Percentiles rank a stretch among this genome's conserved stretches.
Evolutionary conservation across 805 yeast species (phyloP).

Genomic region (Scheffersomyces amazonensis): DNA sequence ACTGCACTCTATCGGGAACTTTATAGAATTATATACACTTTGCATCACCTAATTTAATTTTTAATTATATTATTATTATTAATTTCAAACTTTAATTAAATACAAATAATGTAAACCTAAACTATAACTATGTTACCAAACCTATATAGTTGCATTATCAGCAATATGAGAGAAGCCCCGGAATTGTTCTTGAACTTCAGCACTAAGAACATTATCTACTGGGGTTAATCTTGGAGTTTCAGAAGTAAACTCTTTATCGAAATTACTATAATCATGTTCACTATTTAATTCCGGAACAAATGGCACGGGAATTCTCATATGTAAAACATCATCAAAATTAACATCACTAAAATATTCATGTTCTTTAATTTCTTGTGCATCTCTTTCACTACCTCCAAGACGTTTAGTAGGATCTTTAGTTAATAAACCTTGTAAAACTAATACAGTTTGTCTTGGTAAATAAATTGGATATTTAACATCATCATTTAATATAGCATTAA

Average conservation of each 20-base stretch:
- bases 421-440: conserved; percentile 83
- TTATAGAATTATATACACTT: not conserved
- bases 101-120: no score
- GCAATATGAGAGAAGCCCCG: conserved; percentile 92
- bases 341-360: conserved; percentile 92
- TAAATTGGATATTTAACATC: conserved; percentile 96
- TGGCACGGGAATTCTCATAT: conserved; percentile 78
- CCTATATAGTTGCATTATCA: conserved; percentile 47
- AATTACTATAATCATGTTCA: conserved; percentile 88
- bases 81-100: no score
- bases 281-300: conserved; percentile 82
- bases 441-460: conserved; percentile 96
- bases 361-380: conserved; percentile 91
- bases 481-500: conserved; percentile 93
- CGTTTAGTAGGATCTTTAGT: conserved; percentile 86
- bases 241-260: conserved; percentile 91
- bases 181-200: conserved; percentile 92
- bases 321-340: conserved; percentile 80
- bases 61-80: no score
- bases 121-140: no score
- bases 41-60: no score
- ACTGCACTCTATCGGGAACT: not conserved
- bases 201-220: conserved; percentile 79
- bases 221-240: conserved; percentile 96
- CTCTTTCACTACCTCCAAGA: conserved; percentile 82